phyloP scores from a whole-genome alignment of 352 stramenopile species.

The Phytopythium litorale region DNA sequence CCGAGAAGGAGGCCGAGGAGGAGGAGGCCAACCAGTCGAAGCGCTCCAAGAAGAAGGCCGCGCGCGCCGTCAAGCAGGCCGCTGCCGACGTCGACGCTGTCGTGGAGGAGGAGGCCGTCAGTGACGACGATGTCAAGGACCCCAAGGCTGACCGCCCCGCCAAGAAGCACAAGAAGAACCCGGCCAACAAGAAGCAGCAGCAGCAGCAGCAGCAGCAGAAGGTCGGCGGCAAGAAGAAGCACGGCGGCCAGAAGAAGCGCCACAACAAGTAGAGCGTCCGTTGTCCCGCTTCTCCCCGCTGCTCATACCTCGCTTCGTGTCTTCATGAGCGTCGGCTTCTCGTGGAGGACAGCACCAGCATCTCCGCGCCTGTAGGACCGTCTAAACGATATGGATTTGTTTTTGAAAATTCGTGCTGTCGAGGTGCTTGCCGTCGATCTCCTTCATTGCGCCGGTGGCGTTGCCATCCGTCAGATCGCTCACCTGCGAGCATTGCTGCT shows the following conservation, averaged over 20 bases:
- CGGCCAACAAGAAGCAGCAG: constrained; percentile 11
- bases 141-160: neutral
- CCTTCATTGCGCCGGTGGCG: neutral
- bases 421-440: neutral
- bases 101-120: constrained; percentile 48
- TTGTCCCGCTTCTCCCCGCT: neutral
- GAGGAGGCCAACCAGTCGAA: constrained; percentile 79
- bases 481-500: neutral
- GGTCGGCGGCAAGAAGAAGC: constrained; percentile 6
- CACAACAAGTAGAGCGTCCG: constrained; percentile 5
- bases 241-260: constrained; percentile 3
- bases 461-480: neutral
- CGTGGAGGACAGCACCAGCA: neutral
- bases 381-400: constrained; percentile 8
- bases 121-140: constrained; percentile 51
- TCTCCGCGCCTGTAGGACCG: neutral
- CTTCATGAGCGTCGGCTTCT: neutral
- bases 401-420: neutral
- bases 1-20: constrained; percentile 46
- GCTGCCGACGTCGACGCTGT: constrained; percentile 66
- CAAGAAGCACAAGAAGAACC: constrained; percentile 24
- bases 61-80: constrained; percentile 71
- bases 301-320: neutral
- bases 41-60: constrained; percentile 72
- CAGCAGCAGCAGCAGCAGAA: constrained; percentile 6